Percentiles rank a stretch among this genome's conserved stretches.
Evolutionary conservation across 23 red algal genomes (phyloP).

Genomic region (Pyropia yezoensis): DNA sequence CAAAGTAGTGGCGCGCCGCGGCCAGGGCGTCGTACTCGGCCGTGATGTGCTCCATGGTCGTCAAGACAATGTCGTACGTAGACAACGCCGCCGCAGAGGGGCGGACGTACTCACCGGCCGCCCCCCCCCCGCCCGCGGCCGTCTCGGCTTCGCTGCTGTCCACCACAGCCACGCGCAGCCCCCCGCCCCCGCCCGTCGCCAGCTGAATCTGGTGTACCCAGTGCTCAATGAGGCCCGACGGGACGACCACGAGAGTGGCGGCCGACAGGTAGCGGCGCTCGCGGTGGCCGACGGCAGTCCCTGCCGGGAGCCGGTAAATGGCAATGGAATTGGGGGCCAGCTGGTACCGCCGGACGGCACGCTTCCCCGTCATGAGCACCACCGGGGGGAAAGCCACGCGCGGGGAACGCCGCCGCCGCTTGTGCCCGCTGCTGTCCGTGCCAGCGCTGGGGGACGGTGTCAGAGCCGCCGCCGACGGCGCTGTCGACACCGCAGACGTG

Average conservation of each 20-base stretch:
- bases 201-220: constrained; percentile 68
- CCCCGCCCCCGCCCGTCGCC: constrained; percentile 10
- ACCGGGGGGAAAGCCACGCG: no score
- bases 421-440: no score
- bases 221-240: constrained; percentile 54
- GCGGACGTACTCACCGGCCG: constrained; percentile 5
- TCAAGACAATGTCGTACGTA: constrained; percentile 60
- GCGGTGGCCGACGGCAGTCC: constrained; percentile 3
- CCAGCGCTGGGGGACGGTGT: no score
- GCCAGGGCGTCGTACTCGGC: constrained; percentile 25
- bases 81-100: constrained; percentile 15
- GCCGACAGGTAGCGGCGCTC: constrained; percentile 37
- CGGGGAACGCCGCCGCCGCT: no score
- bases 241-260: constrained; percentile 76
- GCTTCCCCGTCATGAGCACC: no score
- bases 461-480: no score
- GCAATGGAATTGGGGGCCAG: no score
- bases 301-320: background rate
- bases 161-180: constrained; percentile 15
- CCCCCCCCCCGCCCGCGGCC: no score
- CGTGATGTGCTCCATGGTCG: constrained; percentile 48
- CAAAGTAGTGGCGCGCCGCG: constrained; percentile 14
- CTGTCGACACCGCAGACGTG: no score
- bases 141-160: background rate
- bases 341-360: no score